phyloP scores from a whole-genome alignment of 768 basidiomycete genomes.

The Tulasnella sp. region DNA sequence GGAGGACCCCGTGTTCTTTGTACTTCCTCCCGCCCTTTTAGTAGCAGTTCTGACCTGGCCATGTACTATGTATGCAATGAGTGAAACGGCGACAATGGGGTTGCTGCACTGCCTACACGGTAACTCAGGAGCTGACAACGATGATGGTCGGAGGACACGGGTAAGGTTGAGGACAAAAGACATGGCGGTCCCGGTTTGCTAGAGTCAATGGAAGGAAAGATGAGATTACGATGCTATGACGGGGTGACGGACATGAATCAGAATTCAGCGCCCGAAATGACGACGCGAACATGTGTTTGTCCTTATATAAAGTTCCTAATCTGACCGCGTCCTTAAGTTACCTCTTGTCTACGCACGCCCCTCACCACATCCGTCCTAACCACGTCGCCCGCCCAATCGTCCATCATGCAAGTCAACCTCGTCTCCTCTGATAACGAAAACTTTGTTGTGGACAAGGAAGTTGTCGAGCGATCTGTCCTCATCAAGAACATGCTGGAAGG shows the following conservation, averaged over 20 bases:
- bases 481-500: conserved; percentile 99
- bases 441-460: conserved; percentile 85
- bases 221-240: neutral
- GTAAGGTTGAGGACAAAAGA: too few relatives aligned
- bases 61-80: too few relatives aligned
- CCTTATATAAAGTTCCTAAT: neutral
- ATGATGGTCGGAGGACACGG: too few relatives aligned
- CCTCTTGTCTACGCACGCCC: neutral
- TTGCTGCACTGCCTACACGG: too few relatives aligned
- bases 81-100: too few relatives aligned
- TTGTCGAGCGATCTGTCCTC: conserved; percentile 88
- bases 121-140: too few relatives aligned
- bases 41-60: conserved; percentile 85
- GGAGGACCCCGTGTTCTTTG: conserved; percentile 85
- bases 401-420: conserved; percentile 48
- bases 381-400: conserved; percentile 16
- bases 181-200: too few relatives aligned
- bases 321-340: too few relatives aligned
- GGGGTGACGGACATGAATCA: neutral
- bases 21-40: conserved; percentile 90
- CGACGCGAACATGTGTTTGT: neutral
- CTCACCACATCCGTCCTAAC: conserved; percentile 4
- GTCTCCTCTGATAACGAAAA: conserved; percentile 92
- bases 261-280: neutral
- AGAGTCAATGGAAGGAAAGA: neutral